Conservation (phyloP, 2,329 filamentous ascomycete genomes). For the Plectosphaerella sp. region DNA sequence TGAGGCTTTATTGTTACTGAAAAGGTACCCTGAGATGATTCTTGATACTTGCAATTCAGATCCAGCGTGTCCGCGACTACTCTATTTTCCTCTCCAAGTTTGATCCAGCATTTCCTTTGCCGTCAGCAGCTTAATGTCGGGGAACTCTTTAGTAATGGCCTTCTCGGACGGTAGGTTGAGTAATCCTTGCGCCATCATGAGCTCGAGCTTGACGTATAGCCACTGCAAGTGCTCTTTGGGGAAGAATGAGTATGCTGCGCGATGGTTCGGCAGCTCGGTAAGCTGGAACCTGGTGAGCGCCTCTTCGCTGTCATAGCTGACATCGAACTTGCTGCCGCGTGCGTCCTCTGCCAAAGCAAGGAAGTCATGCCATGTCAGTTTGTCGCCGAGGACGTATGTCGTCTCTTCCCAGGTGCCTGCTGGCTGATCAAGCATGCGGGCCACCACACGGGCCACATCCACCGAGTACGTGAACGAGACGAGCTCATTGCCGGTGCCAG, state of each 20-base stretch:
- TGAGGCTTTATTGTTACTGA: no score
- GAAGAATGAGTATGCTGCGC: conserved; percentile 14
- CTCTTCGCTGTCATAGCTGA: conserved; percentile 24
- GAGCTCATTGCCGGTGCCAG: conserved; percentile 31
- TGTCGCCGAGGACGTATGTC: conserved; percentile 24
- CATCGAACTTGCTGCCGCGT: conserved; percentile 22
- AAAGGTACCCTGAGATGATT: no score
- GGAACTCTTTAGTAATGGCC: conserved; percentile 22
- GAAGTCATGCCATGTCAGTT: conserved; percentile 30
- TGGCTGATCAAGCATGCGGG: conserved; percentile 26
- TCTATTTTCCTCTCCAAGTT: no score
- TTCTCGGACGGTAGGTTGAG: conserved; percentile 11
- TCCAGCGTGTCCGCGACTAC: no score
- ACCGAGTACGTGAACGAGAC: conserved; percentile 37
- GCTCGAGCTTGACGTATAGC: conserved; percentile 14
- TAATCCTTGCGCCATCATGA: conserved; percentile 11
- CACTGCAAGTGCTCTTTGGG: conserved; percentile 15
- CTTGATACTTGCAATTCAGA: no score
- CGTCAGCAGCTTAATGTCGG: conserved; percentile 16
- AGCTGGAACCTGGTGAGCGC: conserved; percentile 24
- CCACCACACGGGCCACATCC: conserved; percentile 34
- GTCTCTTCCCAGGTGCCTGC: conserved; percentile 31
- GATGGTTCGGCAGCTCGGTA: conserved; percentile 22
- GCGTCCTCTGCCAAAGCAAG: conserved; percentile 28
- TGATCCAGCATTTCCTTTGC: conserved; percentile 15